A percentile compares a stretch with the other conserved stretches of the same genome.
Evolutionary conservation across 441 rosid genomes (phyloP).

Genomic region (Adansonia gregorii): DNA sequence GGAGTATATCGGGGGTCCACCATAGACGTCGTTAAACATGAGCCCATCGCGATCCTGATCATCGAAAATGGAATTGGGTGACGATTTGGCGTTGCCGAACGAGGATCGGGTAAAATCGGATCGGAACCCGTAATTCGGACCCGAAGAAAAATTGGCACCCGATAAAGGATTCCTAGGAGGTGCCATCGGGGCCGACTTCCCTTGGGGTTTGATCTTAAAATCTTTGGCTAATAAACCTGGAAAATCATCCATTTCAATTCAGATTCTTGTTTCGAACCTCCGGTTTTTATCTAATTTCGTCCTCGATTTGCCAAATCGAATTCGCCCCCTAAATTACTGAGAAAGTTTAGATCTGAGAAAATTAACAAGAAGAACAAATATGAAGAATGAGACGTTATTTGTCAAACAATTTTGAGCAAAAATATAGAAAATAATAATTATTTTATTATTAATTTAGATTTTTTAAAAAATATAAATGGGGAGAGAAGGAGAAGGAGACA

Average conservation of each 20-base stretch:
- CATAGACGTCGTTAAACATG: slow-evolving; percentile 60
- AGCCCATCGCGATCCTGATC: slow-evolving; percentile 51
- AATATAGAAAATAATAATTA: not conserved
- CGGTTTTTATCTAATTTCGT: slow-evolving; percentile 28
- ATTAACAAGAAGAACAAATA: not conserved
- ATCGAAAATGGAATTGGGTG: slow-evolving; percentile 45
- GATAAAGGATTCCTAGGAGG: slow-evolving; percentile 41
- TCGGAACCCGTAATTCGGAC: slow-evolving; percentile 40
- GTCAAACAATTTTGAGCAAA: slow-evolving; percentile 22
- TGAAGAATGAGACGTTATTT: slow-evolving; percentile 31
- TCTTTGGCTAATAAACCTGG: slow-evolving; percentile 63
- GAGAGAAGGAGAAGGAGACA: not conserved
- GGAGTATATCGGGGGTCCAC: slow-evolving; percentile 52
- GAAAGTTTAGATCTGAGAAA: slow-evolving; percentile 37
- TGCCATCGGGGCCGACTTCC: slow-evolving; percentile 89
- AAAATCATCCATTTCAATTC: slow-evolving; percentile 67
- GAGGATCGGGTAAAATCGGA: slow-evolving; percentile 41
- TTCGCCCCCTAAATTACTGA: slow-evolving; percentile 5
- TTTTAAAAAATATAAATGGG: not conserved
- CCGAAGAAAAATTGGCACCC: slow-evolving; percentile 31
- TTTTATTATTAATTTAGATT: slow-evolving; percentile 5
- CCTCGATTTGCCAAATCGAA: slow-evolving; percentile 3
- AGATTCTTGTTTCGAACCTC: not conserved
- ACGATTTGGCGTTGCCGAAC: slow-evolving; percentile 37
- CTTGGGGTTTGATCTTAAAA: slow-evolving; percentile 76